Evolutionary conservation across 805 yeast genomes (phyloP).

Genomic region (Candida coleopterorum): DNA sequence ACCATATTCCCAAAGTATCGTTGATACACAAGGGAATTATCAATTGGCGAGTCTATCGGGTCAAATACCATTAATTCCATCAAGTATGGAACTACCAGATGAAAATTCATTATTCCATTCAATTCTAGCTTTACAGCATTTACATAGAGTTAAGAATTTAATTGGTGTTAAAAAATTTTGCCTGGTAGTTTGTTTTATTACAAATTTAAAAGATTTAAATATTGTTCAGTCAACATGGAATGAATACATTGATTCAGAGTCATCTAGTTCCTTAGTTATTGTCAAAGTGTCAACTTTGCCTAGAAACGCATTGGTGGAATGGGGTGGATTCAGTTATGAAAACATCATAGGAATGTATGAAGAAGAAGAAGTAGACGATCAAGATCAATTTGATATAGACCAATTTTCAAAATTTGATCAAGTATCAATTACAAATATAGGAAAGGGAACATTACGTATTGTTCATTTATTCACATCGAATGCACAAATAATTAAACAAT

Average conservation of each 20-base stretch:
- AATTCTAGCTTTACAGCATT: constrained; percentile 68
- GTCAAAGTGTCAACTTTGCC: constrained; percentile 60
- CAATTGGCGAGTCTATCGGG: constrained; percentile 70
- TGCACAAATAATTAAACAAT: constrained; percentile 5
- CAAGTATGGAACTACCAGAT: constrained; percentile 49
- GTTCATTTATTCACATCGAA: constrained; percentile 15
- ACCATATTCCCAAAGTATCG: constrained; percentile 86
- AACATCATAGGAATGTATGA: constrained; percentile 31
- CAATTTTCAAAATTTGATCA: constrained; percentile 9
- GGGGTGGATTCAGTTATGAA: constrained; percentile 62
- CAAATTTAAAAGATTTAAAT: constrained; percentile 24
- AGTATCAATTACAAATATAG: constrained; percentile 11
- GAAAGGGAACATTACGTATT: constrained; percentile 6
- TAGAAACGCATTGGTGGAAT: constrained; percentile 60
- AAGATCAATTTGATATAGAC: neutral
- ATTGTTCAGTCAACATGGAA: constrained; percentile 41
- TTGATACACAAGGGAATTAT: constrained; percentile 35
- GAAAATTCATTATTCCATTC: constrained; percentile 29
- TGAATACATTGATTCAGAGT: constrained; percentile 6
- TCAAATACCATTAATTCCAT: constrained; percentile 82
- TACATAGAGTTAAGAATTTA: constrained; percentile 56
- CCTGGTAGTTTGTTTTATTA: constrained; percentile 52
- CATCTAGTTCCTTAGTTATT: constrained; percentile 36
- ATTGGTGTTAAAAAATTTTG: constrained; percentile 44
- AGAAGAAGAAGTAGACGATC: constrained; percentile 31